Evolutionary conservation across 805 yeast species (phyloP), one percentile per base, ranked within the genome.

Genomic region (Candida succiphila): DNA sequence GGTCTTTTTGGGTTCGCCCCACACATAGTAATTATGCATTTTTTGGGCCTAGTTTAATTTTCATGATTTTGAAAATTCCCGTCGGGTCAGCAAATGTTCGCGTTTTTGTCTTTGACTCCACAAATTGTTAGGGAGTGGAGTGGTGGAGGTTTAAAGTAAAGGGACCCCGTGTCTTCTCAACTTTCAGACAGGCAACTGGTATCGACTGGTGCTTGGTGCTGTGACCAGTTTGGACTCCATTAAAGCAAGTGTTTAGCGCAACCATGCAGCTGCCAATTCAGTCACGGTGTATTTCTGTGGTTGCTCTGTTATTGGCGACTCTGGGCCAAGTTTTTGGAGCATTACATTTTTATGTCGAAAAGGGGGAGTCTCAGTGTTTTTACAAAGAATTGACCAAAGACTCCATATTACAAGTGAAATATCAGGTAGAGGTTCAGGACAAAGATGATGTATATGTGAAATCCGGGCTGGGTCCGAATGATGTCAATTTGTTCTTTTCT

Each of bases 301-400:
- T n/a, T n/a, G 10, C 17, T 19, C 17, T 19, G 15, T 24, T 16
- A 13, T 13, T 28, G 10, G 9, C 13, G 10, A 10, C 18, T 8
- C 10, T 27, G 4, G 16, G 8, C 7, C 24, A 18, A 19, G 22
- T 13, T 3, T 19, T 8, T n/a, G 30, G 24, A 7, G 28, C 17
- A 2, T 60, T 75, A 39, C 69, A 74, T 47, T 72, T 64, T 46
- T 74, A 70, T 43, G 49, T 65, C n/a, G 61, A 61, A 17, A 70
- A 74, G 12, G 72, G 72, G 10, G 69, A 65, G 34, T 60, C 65
- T 35, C 65, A 61, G 45, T 75, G 84, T 48, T 74, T 75, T 51
- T 65, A 66, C 45, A 71, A 70, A 41, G 80, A 75, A 43, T 51
- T 76, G 32, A 54, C 68, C 4, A 60, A 62, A 42, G 75, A 66